phyloP scores from a whole-genome alignment of 176 grass and related monocot species.

The Thalia dealbata region DNA sequence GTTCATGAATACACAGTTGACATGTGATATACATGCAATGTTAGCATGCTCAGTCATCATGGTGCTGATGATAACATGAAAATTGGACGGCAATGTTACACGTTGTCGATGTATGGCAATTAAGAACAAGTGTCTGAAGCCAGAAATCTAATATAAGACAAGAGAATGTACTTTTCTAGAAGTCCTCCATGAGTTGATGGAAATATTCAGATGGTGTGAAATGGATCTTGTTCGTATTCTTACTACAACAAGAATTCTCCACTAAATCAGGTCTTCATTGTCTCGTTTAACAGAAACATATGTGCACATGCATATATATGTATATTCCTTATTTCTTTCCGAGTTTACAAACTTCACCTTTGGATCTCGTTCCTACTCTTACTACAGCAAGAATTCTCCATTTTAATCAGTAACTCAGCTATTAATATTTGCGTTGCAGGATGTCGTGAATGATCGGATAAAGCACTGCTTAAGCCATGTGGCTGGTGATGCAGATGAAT shows the following conservation, averaged over 20 bases:
- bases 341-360: neutral
- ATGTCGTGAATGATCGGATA: slow-evolving; percentile 88
- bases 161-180: too few species aligned
- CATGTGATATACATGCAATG: neutral
- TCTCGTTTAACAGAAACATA: too few species aligned
- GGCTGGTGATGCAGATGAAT: slow-evolving; percentile 53
- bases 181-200: too few species aligned
- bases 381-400: neutral
- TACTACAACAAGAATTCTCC: too few species aligned
- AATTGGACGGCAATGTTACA: neutral
- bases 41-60: neutral
- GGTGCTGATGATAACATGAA: neutral
- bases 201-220: too few species aligned
- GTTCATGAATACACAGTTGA: neutral
- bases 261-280: too few species aligned
- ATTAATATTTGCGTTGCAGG: slow-evolving; percentile 25
- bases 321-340: neutral
- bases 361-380: neutral
- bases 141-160: neutral
- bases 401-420: neutral
- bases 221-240: too few species aligned
- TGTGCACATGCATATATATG: too few species aligned
- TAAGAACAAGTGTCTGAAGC: neutral
- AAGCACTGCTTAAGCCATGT: slow-evolving; percentile 66
- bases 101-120: neutral